Conservation (phyloP, 1,139 yeast genomes). For the Yamadazyma dendronema region DNA sequence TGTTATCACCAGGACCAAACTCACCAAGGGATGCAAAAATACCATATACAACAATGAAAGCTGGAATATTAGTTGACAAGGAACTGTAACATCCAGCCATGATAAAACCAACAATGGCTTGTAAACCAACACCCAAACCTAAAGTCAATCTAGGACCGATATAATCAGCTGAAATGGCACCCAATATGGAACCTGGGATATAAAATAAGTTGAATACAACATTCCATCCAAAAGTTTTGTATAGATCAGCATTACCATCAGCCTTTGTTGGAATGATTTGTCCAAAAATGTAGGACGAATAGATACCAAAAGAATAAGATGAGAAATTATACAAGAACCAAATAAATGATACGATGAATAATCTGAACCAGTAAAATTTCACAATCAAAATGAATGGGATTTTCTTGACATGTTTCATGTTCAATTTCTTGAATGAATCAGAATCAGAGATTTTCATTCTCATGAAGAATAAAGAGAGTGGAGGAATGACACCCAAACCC, state of each 20-base stretch:
- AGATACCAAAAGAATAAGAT: slow-evolving; percentile 82
- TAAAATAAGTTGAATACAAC: slow-evolving; percentile 85
- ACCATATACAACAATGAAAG: slow-evolving; percentile 83
- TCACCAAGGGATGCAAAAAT: slow-evolving; percentile 85
- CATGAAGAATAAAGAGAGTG: slow-evolving; percentile 69
- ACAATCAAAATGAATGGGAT: slow-evolving; percentile 69
- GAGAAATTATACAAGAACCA: slow-evolving; percentile 94
- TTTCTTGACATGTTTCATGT: slow-evolving; percentile 56
- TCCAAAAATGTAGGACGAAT: slow-evolving; percentile 65
- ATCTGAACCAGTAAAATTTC: slow-evolving; percentile 84
- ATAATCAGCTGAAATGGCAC: slow-evolving; percentile 81
- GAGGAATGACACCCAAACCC: slow-evolving; percentile 92
- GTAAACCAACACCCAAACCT: slow-evolving; percentile 63
- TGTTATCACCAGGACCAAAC: slow-evolving; percentile 92
- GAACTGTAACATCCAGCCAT: slow-evolving; percentile 71
- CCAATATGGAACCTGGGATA: slow-evolving; percentile 84
- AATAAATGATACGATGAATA: slow-evolving; percentile 64
- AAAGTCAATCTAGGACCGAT: slow-evolving; percentile 85
- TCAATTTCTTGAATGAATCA: slow-evolving; percentile 64
- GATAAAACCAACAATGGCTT: slow-evolving; percentile 79
- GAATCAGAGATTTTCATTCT: slow-evolving; percentile 77
- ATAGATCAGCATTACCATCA: slow-evolving; percentile 48
- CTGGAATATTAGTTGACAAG: slow-evolving; percentile 64
- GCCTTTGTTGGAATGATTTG: slow-evolving; percentile 47
- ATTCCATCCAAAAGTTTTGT: slow-evolving; percentile 88